Evolutionary conservation across 768 basidiomycete species (phyloP).

Genomic region (Calocera viscosa): DNA sequence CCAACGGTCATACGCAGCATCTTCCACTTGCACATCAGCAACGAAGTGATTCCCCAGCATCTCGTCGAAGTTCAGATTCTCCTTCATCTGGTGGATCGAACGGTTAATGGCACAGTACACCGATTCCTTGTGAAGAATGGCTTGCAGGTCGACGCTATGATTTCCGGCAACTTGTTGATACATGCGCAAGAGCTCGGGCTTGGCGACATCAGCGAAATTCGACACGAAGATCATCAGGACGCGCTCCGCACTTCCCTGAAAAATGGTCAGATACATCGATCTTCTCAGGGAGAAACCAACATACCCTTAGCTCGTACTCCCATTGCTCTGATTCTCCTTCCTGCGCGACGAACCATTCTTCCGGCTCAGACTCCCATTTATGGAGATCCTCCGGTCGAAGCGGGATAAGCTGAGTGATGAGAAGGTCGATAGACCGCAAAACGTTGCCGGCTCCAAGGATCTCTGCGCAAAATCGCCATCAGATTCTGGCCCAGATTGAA

Average conservation of each 20-base stretch:
- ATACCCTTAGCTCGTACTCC: conserved; percentile 83
- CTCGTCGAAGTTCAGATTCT: conserved; percentile 54
- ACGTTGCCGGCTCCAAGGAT: neutral
- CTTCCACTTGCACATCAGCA: conserved; percentile 45
- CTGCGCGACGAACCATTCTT: conserved; percentile 87
- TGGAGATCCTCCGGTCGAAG: conserved; percentile 70
- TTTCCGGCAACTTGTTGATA: conserved; percentile 53
- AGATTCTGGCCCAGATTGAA: neutral
- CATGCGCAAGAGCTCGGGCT: conserved; percentile 46
- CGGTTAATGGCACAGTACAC: conserved; percentile 83
- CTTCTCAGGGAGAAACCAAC: conserved; percentile 20
- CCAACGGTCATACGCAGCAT: conserved; percentile 39
- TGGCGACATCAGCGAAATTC: conserved; percentile 56
- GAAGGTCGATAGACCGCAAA: conserved; percentile 43
- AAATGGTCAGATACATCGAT: conserved; percentile 5
- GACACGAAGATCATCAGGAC: conserved; percentile 67
- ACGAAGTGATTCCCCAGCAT: conserved; percentile 42
- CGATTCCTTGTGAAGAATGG: conserved; percentile 68
- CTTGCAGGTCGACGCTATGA: conserved; percentile 37
- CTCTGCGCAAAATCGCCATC: neutral
- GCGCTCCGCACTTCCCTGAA: conserved; percentile 84
- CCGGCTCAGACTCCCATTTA: conserved; percentile 75
- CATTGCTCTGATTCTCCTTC: conserved; percentile 83
- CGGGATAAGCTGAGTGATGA: conserved; percentile 77
- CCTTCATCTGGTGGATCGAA: conserved; percentile 51